Base-by-base conservation (phyloP, 768 basidiomycete species). In the Leccinum aurantiacum region DNA sequence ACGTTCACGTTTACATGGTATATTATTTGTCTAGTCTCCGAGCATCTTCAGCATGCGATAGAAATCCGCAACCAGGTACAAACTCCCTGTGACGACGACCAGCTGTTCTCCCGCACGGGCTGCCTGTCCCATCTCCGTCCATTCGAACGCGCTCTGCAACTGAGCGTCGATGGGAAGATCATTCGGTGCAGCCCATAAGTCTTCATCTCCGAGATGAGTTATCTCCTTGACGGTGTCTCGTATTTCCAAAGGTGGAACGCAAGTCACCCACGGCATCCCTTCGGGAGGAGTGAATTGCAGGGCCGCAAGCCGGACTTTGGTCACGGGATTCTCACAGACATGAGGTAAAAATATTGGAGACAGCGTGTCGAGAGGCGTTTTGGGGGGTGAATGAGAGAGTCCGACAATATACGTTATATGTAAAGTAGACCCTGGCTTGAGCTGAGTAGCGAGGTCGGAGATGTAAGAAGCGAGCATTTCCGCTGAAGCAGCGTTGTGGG, bases 61-160 rank as follows among this genome's bases (percentile, higher is more conserved):
- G 57, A 95, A 86, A 76, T 98, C 96, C 10, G 94, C 93, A 1
- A 94, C 92, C 41, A 98, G 82, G 75, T 99, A 99, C 67, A 98
- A 72, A 75, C 97, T 98, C 41, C 96, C 97, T 24, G 93, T 89
- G 1, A 96, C 69, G 11, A 97, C 82, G 0, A 90, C 81, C 55
- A 93, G 67, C n/a, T 76, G 73, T 27, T 77, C 67, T 49, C 62
- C 58, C 29, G 59, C 56, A 11, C 17, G 49, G 7, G 35, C 52
- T 29, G 51, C 52, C 13, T 57, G 62, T 44, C n/a, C 47, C 17
- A 58, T 54, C 48, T 72, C 71, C 22, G 76, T 74, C 76, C 80
- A 82, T n/a, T 74, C 65, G n/a, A 89, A 75, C 37, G 86, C 86
- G 72, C 79, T 62, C 69, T 68, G 65, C 77, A 81, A 33, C 74